Evolutionary conservation across 1,284 basidiomycete genomes (phyloP).

Genomic region (Paramarasmius palmivorus): DNA sequence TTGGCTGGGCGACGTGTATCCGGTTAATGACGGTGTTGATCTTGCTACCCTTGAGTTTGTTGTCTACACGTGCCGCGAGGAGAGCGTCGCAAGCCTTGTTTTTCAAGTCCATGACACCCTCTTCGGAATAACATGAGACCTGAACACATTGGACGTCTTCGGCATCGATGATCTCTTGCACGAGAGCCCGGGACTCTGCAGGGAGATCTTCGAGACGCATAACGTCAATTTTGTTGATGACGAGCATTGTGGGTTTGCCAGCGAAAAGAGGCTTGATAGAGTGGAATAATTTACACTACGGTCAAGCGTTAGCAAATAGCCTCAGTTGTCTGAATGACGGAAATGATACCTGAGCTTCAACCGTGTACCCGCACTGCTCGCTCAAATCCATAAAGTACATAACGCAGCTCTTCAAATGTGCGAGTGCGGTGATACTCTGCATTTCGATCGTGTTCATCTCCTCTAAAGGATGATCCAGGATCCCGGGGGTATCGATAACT

Average conservation of each 20-base stretch:
- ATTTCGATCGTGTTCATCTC: conserved; percentile 99
- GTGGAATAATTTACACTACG: conserved; percentile 97
- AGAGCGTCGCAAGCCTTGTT: conserved; percentile 91
- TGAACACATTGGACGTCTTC: conserved; percentile 77
- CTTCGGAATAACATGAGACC: conserved; percentile 91
- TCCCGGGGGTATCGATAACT: conserved; percentile 94
- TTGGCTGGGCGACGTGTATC: conserved; percentile 91
- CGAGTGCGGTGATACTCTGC: conserved; percentile 96
- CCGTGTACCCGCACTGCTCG: conserved; percentile 94
- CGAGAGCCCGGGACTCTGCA: conserved; percentile 71
- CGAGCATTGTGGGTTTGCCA: conserved; percentile 89
- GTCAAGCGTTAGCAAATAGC: too few species aligned
- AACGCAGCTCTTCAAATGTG: conserved; percentile 89
- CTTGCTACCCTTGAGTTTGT: conserved; percentile 91
- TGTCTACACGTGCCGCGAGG: conserved; percentile 89
- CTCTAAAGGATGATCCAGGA: conserved; percentile 91
- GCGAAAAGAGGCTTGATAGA: conserved; percentile 95
- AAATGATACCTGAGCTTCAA: conserved; percentile 90
- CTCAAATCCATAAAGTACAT: conserved; percentile 97
- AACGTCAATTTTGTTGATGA: conserved; percentile 96
- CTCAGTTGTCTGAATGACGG: too few species aligned
- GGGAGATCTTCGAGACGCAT: conserved; percentile 81
- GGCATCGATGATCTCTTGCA: conserved; percentile 82
- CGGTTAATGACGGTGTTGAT: conserved; percentile 91
- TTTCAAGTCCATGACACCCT: conserved; percentile 94